Evolutionary conservation across 441 rosid species (phyloP).

Genomic region (Euphorbia schlechtendalii): DNA sequence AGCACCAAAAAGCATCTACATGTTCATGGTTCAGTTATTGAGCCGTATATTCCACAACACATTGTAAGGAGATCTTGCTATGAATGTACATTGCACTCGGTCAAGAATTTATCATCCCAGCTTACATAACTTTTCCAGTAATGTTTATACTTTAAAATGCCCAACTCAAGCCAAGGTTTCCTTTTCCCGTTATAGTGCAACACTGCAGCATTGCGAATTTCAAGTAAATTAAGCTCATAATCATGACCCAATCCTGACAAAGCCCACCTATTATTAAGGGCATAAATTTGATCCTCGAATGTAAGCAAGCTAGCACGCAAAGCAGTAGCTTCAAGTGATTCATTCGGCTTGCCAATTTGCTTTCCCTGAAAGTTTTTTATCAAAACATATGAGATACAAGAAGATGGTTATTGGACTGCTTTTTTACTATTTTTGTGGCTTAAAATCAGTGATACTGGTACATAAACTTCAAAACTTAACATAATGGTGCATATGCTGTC

Average conservation of each 20-base stretch:
- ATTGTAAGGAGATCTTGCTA: conserved; percentile 21
- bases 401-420: too few species aligned
- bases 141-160: conserved; percentile 70
- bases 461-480: too few species aligned
- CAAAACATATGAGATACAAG: too few species aligned
- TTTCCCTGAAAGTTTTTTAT: conserved; percentile 18
- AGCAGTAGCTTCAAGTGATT: conserved; percentile 38
- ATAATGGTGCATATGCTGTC: too few species aligned
- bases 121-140: conserved; percentile 79
- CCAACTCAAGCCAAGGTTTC: conserved; percentile 98
- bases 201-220: conserved; percentile 51
- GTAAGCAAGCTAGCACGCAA: conserved; percentile 68
- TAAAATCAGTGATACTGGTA: too few species aligned
- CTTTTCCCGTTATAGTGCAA: conserved; percentile 90
- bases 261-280: conserved; percentile 53
- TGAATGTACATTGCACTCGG: conserved; percentile 80
- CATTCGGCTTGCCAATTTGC: conserved; percentile 39
- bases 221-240: conserved; percentile 33
- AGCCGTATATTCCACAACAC: conserved; percentile 18
- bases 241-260: conserved; percentile 79
- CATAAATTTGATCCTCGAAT: conserved; percentile 58
- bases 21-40: conserved; percentile 23
- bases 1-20: conserved; percentile 21
- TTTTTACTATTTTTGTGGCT: too few species aligned
- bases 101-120: conserved; percentile 52